Percentiles rank a stretch among this genome's conserved stretches.
phyloP scores from a whole-genome alignment of 495 filamentous ascomycete species.

The Pseudoneurospora amorphoporcata region DNA sequence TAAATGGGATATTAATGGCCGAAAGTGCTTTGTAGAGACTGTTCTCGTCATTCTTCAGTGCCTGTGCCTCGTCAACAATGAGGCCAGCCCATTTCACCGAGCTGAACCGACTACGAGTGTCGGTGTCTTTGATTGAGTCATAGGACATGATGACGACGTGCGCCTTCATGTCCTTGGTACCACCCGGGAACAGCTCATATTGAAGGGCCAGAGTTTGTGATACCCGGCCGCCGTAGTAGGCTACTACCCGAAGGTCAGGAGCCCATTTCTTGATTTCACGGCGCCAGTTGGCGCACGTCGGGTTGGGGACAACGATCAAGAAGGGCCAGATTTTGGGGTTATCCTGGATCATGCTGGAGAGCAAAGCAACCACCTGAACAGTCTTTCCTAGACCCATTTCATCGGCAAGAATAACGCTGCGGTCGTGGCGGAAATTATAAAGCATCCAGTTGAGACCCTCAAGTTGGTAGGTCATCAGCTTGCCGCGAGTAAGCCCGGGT shows the following conservation, averaged over 20 bases:
- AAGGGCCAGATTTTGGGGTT: conserved; percentile 80
- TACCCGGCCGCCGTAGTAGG: conserved; percentile 69
- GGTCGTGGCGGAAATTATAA: conserved; percentile 69
- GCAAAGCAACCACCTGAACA: conserved; percentile 79
- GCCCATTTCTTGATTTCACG: conserved; percentile 94
- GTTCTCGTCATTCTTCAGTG: conserved; percentile 87
- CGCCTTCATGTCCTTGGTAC: conserved; percentile 50
- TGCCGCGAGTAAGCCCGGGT: conserved; percentile 56
- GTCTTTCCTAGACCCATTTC: conserved; percentile 99
- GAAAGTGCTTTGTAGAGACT: conserved; percentile 65
- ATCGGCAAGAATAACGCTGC: conserved; percentile 92
- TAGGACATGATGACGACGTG: conserved; percentile 95
- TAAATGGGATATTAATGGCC: conserved; percentile 63
- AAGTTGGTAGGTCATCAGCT: conserved; percentile 88
- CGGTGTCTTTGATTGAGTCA: conserved; percentile 65
- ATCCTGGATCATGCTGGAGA: conserved; percentile 67
- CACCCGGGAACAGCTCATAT: conserved; percentile 71
- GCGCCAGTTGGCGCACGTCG: conserved; percentile 93
- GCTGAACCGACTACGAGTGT: conserved; percentile 50
- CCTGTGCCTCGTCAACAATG: conserved; percentile 92
- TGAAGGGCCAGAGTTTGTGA: conserved; percentile 60
- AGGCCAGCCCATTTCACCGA: conserved; percentile 74
- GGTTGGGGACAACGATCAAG: conserved; percentile 84
- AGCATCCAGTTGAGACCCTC: conserved; percentile 97
- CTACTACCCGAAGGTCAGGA: conserved; percentile 73